phyloP scores from a whole-genome alignment of 352 stramenopile genomes.

The Globisporangium sylvaticum region DNA sequence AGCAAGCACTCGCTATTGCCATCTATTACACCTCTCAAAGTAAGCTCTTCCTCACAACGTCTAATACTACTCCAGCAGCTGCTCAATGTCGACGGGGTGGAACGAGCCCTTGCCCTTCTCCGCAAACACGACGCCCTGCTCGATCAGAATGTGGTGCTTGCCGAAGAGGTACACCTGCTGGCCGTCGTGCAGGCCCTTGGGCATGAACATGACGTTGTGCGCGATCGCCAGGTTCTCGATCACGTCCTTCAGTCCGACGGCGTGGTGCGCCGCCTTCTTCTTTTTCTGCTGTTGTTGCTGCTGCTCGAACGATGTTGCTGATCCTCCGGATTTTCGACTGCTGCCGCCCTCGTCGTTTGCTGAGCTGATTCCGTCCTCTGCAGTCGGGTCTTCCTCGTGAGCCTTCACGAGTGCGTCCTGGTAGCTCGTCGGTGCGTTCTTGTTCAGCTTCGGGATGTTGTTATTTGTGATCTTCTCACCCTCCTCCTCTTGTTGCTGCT shows the following conservation, averaged over 20 bases:
- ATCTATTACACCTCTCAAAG: too few relatives aligned
- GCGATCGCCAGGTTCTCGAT: slow-evolving; percentile 78
- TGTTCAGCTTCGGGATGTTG: slow-evolving; percentile 49
- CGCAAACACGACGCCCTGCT: slow-evolving; percentile 80
- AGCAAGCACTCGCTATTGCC: too few relatives aligned
- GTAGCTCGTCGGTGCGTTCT: slow-evolving; percentile 52
- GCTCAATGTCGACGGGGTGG: slow-evolving; percentile 69
- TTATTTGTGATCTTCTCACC: neutral
- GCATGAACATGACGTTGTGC: slow-evolving; percentile 80
- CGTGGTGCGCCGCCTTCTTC: slow-evolving; percentile 25
- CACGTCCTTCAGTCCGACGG: slow-evolving; percentile 75
- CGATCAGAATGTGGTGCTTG: slow-evolving; percentile 78
- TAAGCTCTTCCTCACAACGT: neutral
- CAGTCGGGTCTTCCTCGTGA: slow-evolving; percentile 17
- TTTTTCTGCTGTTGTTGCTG: slow-evolving; percentile 1
- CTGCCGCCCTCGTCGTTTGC: slow-evolving; percentile 16
- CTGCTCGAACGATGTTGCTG: neutral
- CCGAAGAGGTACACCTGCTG: slow-evolving; percentile 82
- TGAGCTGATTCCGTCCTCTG: slow-evolving; percentile 17
- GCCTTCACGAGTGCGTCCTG: slow-evolving; percentile 68
- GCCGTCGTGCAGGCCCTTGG: slow-evolving; percentile 69
- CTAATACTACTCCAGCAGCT: slow-evolving; percentile 44
- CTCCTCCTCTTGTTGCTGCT: neutral
- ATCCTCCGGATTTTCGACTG: neutral
- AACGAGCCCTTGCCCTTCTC: slow-evolving; percentile 62